These are phyloP conservation scores for Carex scoparia DNA, from an alignment of 176 grass and related monocot species.

Conservation along the genomic window DNA sequence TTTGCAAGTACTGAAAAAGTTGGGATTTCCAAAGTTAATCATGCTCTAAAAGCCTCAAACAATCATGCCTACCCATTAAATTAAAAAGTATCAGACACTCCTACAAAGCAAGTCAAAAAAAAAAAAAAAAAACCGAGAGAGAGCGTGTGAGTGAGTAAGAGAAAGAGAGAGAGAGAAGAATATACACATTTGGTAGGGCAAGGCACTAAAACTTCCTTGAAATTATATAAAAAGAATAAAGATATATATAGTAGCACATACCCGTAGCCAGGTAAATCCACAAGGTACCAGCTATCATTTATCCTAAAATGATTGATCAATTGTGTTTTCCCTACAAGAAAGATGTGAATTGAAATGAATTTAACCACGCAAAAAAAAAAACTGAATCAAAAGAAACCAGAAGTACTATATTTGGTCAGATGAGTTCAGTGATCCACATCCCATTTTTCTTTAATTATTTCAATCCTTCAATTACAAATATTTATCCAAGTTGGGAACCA, in stretches of 20 bases:
- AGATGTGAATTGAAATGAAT: constrained; percentile 11
- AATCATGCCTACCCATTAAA: not conserved
- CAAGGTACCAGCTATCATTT: constrained; percentile 96
- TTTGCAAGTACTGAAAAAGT: not conserved
- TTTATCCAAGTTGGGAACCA: not conserved
- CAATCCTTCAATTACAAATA: not conserved
- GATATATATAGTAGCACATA: constrained; percentile 34
- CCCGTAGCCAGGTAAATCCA: constrained; percentile 98
- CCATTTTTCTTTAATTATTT: not conserved
- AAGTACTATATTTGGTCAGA: not conserved
- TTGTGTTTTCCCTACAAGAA: constrained; percentile 81
- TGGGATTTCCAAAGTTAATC: not conserved
- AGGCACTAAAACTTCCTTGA: not conserved
- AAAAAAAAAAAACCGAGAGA: not conserved
- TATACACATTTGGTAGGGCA: not conserved
- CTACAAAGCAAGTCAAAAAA: not conserved
- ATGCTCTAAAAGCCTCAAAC: not conserved
- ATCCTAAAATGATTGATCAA: constrained; percentile 97
- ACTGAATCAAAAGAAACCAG: not conserved
- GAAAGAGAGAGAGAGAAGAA: not conserved
- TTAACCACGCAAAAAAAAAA: not conserved
- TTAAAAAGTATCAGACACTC: not conserved
- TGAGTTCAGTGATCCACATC: not conserved
- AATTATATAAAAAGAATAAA: not conserved
- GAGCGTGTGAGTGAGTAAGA: too few relatives aligned